Evolutionary conservation across 148 eudicot genomes (phyloP).

Genomic region (Simmondsia chinensis): DNA sequence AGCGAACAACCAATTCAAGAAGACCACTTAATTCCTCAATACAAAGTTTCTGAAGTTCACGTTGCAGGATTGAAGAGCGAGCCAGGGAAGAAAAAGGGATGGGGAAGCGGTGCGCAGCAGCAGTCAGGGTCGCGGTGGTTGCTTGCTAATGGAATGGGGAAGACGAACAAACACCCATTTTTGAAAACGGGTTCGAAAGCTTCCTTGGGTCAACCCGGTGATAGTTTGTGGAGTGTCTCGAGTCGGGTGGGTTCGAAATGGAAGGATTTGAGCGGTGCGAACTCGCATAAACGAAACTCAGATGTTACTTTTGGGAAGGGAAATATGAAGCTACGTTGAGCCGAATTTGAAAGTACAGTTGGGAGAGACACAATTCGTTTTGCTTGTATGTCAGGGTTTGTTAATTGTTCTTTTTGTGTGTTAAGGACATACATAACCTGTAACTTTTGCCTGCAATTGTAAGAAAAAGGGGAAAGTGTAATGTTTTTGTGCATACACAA

Average conservation of each 20-base stretch:
- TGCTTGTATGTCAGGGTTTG: too few relatives aligned
- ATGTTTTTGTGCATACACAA: too few relatives aligned
- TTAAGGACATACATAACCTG: too few relatives aligned
- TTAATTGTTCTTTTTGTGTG: too few relatives aligned
- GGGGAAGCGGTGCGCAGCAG: conserved; percentile 72
- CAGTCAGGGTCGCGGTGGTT: conserved; percentile 98
- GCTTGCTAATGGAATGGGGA: conserved; percentile 95
- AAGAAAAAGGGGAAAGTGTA: too few relatives aligned
- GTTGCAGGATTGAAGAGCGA: conserved; percentile 72
- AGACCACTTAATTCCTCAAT: conserved; percentile 55
- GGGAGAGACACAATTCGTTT: too few relatives aligned
- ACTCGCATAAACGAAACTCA: conserved; percentile 66
- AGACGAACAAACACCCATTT: conserved; percentile 51
- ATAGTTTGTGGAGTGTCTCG: conserved; percentile 82
- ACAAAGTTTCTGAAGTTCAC: conserved; percentile 74
- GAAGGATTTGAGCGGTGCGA: conserved; percentile 44
- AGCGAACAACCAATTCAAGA: too few relatives aligned
- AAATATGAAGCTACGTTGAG: conserved; percentile 42
- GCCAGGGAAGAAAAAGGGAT: conserved; percentile 67
- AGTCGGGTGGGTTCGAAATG: conserved; percentile 52
- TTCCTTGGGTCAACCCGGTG: conserved; percentile 49
- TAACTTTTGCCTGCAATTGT: too few relatives aligned
- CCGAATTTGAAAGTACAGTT: neutral
- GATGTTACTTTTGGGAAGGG: conserved; percentile 44
- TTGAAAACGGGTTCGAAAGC: conserved; percentile 36